Conservation (phyloP, 768 basidiomycete genomes). For the Lactifluus subvellereus region DNA sequence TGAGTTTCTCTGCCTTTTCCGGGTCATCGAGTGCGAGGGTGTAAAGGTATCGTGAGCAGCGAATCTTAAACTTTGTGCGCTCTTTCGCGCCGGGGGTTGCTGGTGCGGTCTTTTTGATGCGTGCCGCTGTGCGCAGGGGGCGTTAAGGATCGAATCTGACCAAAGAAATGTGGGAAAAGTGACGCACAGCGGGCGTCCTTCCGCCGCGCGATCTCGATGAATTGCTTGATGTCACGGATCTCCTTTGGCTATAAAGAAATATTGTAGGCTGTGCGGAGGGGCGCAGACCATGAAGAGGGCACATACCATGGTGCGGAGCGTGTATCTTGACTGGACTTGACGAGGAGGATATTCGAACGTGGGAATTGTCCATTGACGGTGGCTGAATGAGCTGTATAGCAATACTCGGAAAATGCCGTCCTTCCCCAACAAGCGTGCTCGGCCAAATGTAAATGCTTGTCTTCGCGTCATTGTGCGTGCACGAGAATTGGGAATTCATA, state of each 20-base stretch:
- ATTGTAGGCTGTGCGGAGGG: neutral
- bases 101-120: conserved; percentile 91
- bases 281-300: neutral
- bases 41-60: conserved; percentile 95
- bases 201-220: conserved; percentile 94
- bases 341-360: too few relatives aligned
- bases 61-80: conserved; percentile 97
- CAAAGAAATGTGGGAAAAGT: neutral
- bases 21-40: conserved; percentile 94
- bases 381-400: conserved; percentile 20
- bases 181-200: conserved; percentile 94
- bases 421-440: too few relatives aligned
- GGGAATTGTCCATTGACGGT: neutral
- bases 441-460: too few relatives aligned
- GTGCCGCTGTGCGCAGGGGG: conserved; percentile 58
- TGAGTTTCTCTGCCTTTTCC: conserved; percentile 98
- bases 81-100: conserved; percentile 64
- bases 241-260: conserved; percentile 72
- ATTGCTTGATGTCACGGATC: conserved; percentile 97
- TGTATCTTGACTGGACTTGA: neutral
- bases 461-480: too few relatives aligned
- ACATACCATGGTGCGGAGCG: conserved; percentile 11
- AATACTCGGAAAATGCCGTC: conserved; percentile 7
- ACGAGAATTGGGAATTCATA: too few relatives aligned
- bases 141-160: conserved; percentile 7